A percentile compares a stretch with the other conserved stretches of the same genome.
Conservation (phyloP, 2,329 filamentous ascomycete genomes). For the Aspergillus fumigatus region DNA sequence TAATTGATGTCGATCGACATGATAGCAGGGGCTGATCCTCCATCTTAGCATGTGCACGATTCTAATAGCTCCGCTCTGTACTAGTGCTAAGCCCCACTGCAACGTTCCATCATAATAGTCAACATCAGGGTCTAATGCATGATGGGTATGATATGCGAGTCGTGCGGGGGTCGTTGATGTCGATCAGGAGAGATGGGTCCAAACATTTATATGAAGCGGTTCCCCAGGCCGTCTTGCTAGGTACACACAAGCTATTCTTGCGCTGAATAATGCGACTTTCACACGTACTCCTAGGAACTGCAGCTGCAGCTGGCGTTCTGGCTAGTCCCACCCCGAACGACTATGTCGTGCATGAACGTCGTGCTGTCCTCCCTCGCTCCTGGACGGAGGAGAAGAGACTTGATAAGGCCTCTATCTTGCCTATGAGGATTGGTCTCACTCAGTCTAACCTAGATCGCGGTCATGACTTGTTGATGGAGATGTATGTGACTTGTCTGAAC, state of each 20-base stretch:
- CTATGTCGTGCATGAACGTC: slow-evolving; percentile 30
- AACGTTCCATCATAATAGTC: not conserved
- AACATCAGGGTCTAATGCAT: not conserved
- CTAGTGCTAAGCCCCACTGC: not conserved
- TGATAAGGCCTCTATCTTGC: slow-evolving; percentile 33
- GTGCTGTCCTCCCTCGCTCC: slow-evolving; percentile 21
- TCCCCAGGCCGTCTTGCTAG: not conserved
- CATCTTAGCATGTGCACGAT: not conserved
- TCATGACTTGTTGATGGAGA: slow-evolving; percentile 41
- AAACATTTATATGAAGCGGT: not conserved
- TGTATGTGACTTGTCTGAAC: slow-evolving; percentile 23
- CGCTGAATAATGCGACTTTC: slow-evolving; percentile 18
- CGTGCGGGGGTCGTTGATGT: not conserved
- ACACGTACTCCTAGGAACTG: slow-evolving; percentile 17
- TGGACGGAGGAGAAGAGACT: slow-evolving; percentile 27
- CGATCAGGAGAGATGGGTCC: not conserved
- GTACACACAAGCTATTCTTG: not conserved
- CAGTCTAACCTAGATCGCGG: slow-evolving; percentile 44
- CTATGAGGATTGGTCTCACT: slow-evolving; percentile 44
- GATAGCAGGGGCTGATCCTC: not conserved
- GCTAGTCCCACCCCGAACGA: slow-evolving; percentile 19
- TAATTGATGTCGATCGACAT: not conserved
- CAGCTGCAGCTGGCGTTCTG: slow-evolving; percentile 12
- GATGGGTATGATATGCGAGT: not conserved
- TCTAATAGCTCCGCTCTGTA: not conserved